Evolutionary conservation across 2,329 filamentous ascomycete species (phyloP), one percentile per base, ranked within the genome.

Genomic region (Aureobasidium leucospermi): DNA sequence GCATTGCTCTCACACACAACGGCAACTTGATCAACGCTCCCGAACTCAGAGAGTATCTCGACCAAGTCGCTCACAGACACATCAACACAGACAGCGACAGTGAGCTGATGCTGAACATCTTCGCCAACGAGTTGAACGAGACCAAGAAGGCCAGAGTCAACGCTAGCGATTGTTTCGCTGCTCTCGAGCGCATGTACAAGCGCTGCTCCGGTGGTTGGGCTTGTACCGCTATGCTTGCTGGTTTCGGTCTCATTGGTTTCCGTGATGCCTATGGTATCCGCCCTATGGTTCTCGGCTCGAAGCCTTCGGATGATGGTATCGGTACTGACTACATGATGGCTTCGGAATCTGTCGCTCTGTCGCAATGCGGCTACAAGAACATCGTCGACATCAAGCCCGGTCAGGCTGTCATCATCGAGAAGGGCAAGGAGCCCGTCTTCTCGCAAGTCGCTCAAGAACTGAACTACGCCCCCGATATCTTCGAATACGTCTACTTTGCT

Each of bases 11-110:
- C 70, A 83, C 86, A 23, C 87, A 94, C 75, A 96, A 96, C 69
- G 91, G 92, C 62, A 96, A 96, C 74, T 79, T 96, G 48, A 89
- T 95, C 77, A 90, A 95, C 69, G 84, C 86, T 5, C 79, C 80
- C 1, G 85, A 88, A 56, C 78, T 95, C 49, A 84, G 83, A 71
- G 75, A 79, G 62, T 89, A 85, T 69, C 79, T 96, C 51, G 90
- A 95, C 68, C 78, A 85, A 64, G 87, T 89, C 65, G 89, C 88
- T 7, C 89, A 89, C 70, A 83, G 90, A 65, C 90, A 95, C 72
- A 88, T 94, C 78, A 96, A 96, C 75, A 92, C 90, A 31, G 90
- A 95, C 68, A 91, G 87, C 60, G 90, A 96, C 75, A 90, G 86
- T 66, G 91, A 96, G 76, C 76, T 93, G 63, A 89, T 94, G 79